These are phyloP conservation scores for Fusarium siculi DNA, from an alignment of 2,329 filamentous ascomycete species.

Conservation along the genomic window DNA sequence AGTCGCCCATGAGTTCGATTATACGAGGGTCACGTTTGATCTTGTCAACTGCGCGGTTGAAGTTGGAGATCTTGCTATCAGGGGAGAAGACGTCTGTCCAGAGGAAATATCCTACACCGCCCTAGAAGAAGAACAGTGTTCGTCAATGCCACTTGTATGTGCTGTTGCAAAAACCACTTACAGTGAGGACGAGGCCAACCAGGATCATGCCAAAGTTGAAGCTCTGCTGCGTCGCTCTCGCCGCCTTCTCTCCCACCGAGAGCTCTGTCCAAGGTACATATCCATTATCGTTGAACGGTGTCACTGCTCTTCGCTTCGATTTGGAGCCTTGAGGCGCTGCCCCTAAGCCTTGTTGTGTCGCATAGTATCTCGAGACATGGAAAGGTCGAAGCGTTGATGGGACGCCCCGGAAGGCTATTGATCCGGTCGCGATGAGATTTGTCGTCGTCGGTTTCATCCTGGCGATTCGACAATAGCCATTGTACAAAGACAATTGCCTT, in stretches of 20 bases:
- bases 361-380: constrained; percentile 62
- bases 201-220: constrained; percentile 86
- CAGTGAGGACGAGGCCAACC: constrained; percentile 79
- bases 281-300: constrained; percentile 87
- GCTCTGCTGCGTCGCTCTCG: constrained; percentile 87
- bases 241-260: constrained; percentile 79
- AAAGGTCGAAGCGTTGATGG: constrained; percentile 50
- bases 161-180: constrained; percentile 49
- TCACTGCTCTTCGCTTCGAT: constrained; percentile 75
- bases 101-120: constrained; percentile 80
- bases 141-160: background rate
- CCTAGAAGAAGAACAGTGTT: constrained; percentile 56
- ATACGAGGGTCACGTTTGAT: constrained; percentile 80
- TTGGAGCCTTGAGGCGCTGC: constrained; percentile 57
- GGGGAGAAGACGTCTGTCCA: constrained; percentile 86
- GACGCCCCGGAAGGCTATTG: constrained; percentile 43
- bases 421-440: constrained; percentile 51
- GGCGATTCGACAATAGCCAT: constrained; percentile 52
- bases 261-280: constrained; percentile 83
- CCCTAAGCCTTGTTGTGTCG: constrained; percentile 64
- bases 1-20: constrained; percentile 77
- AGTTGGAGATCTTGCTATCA: constrained; percentile 86
- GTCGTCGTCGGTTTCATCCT: constrained; percentile 59
- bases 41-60: constrained; percentile 85
- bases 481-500: constrained; percentile 39